A percentile compares a stretch with the other conserved stretches of the same genome.
phyloP scores from a whole-genome alignment of 2,329 filamentous ascomycete species.

The Colletotrichum cereale region DNA sequence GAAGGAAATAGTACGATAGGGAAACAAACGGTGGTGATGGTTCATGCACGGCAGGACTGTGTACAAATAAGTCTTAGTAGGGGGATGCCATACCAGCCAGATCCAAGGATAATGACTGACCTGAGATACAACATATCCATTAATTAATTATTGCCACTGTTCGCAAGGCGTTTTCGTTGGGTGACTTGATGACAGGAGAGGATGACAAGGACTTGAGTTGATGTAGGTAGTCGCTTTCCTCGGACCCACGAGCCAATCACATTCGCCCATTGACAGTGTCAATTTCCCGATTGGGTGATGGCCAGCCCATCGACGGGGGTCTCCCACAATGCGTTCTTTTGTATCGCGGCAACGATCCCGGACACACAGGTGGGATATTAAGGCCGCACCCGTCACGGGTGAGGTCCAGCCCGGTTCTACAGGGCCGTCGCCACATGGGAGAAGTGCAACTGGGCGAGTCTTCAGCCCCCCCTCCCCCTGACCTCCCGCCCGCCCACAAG shows the following conservation, averaged over 20 bases:
- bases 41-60: slow-evolving; percentile 2
- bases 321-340: too few species aligned
- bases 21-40: not conserved
- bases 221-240: not conserved
- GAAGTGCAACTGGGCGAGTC: slow-evolving; percentile 43
- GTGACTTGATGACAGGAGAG: not conserved
- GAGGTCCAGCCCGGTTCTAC: too few species aligned
- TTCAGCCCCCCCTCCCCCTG: slow-evolving; percentile 23
- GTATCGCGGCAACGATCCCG: too few species aligned
- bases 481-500: not conserved
- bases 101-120: slow-evolving; percentile 6
- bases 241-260: not conserved
- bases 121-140: slow-evolving; percentile 14
- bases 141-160: not conserved
- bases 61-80: slow-evolving; percentile 16
- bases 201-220: too few species aligned
- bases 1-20: not conserved
- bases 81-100: slow-evolving; percentile 2
- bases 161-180: not conserved
- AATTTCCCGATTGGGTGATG: slow-evolving; percentile 1
- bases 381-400: too few species aligned
- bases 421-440: slow-evolving; percentile 44
- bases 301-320: too few species aligned
- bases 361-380: too few species aligned
- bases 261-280: not conserved